Percentiles rank a stretch among this genome's conserved stretches.
Conservation (phyloP, 2,329 filamentous ascomycete genomes). For the Tympanopsis confertula region DNA sequence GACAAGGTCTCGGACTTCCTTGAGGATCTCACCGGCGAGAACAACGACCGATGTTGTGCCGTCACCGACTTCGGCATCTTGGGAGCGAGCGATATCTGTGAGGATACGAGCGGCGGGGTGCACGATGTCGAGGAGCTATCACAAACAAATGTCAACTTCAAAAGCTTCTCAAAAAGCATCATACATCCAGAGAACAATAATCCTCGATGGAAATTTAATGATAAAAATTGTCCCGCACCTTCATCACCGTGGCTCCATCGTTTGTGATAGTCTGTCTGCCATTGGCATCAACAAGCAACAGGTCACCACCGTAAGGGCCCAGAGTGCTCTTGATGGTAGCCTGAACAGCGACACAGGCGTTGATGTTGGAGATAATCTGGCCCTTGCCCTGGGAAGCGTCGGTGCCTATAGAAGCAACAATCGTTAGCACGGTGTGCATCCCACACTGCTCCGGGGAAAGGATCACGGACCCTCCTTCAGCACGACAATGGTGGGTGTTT, state of each 20-base stretch:
- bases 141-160: constrained; percentile 6
- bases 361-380: constrained; percentile 95
- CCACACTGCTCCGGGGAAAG: constrained; percentile 12
- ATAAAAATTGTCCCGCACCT: constrained; percentile 39
- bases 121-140: constrained; percentile 87
- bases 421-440: constrained; percentile 24
- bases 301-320: constrained; percentile 90
- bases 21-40: constrained; percentile 90
- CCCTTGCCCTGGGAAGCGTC: constrained; percentile 95
- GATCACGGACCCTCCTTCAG: constrained; percentile 76
- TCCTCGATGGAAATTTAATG: neutral
- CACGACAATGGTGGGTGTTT: constrained; percentile 95
- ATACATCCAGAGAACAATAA: neutral
- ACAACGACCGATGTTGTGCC: constrained; percentile 97
- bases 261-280: constrained; percentile 96
- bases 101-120: constrained; percentile 95
- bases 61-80: constrained; percentile 97
- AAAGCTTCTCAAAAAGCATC: constrained; percentile 3
- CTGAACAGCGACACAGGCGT: constrained; percentile 92
- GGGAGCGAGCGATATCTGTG: constrained; percentile 93
- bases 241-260: constrained; percentile 98
- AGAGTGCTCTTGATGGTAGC: constrained; percentile 90
- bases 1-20: constrained; percentile 90
- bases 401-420: constrained; percentile 53
- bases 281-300: constrained; percentile 91